Evolutionary conservation across 331 rosid genomes (phyloP), one percentile per base, ranked within the genome.

Genomic region (Pyrus hybrid): DNA sequence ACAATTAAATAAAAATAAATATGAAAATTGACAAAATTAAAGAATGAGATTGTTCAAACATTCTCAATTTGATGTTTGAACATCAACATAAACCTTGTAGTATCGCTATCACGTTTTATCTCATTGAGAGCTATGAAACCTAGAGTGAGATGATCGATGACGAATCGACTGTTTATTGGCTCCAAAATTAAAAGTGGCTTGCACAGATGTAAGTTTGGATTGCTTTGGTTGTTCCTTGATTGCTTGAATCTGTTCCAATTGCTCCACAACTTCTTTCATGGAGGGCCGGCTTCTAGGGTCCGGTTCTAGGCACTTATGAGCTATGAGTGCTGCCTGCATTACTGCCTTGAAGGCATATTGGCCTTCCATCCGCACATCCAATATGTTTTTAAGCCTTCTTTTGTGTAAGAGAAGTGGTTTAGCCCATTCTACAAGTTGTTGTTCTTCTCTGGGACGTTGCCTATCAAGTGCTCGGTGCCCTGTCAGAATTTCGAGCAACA

Each of bases 401-500:
- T 43, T 88, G 16, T 76, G 45, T 37, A 37, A 37, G 45, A 94
- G 89, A 68, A 11, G 73, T 32, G 95, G 97, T 79, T 86, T 92
- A 4, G 71, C 75, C 99, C 99, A 92, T 7, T 86, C 92, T 23
- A 87, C 87, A 29, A 94, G 93, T 37, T 81, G 83, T 11, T 87
- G 91, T 68, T 89, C 77, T 47, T 82, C 89, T 16, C 33, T 64
- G 0, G 86, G 87, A 16, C 96, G 82, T 29, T 54, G 80, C 43
- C 10, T 7, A 76, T 91, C 97, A 6, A 84, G 68, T 70, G 96
- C 96, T 28, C 87, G 74, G 62, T 85, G 61, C 18, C 99, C 97
- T 30, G 96, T 90, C 78, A 94, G 76, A 76, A 94, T 72, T 82
- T 94, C 97, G 2, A 94, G 97, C 72, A 90, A 80, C 69, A 94